These are phyloP conservation scores for Achaetomiella virescens DNA, from an alignment of 495 filamentous ascomycete species.

Conservation along the genomic window DNA sequence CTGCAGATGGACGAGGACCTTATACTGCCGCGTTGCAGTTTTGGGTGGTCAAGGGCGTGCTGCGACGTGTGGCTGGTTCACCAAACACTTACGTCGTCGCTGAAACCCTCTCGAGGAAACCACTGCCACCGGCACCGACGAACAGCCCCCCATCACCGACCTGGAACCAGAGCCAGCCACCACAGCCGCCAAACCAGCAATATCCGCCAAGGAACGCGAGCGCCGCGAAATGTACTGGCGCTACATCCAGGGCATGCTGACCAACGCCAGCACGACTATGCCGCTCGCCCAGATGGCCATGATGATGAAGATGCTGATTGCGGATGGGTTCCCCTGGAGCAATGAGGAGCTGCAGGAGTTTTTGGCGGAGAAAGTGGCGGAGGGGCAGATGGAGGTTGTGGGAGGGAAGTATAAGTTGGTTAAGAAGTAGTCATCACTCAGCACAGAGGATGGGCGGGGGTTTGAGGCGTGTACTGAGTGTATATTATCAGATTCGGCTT, in stretches of 20 bases:
- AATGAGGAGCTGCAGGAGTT: conserved; percentile 71
- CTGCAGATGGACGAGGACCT: conserved; percentile 74
- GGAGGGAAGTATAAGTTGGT: conserved; percentile 65
- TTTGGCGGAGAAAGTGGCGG: conserved; percentile 63
- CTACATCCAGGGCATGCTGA: conserved; percentile 92
- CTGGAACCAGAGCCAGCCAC: background rate
- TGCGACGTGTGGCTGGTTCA: conserved; percentile 47
- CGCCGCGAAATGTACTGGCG: conserved; percentile 80
- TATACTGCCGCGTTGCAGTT: conserved; percentile 74
- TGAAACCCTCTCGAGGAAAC: conserved; percentile 28
- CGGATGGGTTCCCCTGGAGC: conserved; percentile 76
- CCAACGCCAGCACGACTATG: conserved; percentile 74
- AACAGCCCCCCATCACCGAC: conserved; percentile 1
- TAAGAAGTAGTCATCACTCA: conserved; percentile 49
- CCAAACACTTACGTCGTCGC: conserved; percentile 35
- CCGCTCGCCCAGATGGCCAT: conserved; percentile 72
- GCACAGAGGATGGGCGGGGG: background rate
- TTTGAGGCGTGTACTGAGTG: too few species aligned
- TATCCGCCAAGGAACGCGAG: conserved; percentile 53
- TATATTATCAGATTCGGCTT: too few species aligned
- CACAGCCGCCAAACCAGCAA: conserved; percentile 24
- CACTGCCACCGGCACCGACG: conserved; percentile 33
- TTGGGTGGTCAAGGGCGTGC: conserved; percentile 76
- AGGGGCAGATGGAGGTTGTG: conserved; percentile 63
- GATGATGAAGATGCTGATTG: conserved; percentile 88